phyloP scores from a whole-genome alignment of 2,329 filamentous ascomycete genomes.

The Cadophora malorum region DNA sequence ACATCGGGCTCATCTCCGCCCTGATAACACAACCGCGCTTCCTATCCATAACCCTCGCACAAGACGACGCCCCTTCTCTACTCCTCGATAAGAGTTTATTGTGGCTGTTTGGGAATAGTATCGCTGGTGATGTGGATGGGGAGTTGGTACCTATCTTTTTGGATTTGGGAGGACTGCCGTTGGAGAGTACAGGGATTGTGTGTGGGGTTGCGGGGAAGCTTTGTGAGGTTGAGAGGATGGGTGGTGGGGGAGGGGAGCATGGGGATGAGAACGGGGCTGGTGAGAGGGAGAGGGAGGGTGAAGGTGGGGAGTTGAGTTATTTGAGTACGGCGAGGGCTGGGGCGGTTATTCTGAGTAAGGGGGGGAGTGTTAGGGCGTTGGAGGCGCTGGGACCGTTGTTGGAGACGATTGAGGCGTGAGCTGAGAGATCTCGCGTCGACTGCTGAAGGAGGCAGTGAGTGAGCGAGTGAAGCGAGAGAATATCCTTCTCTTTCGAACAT shows the following conservation, averaged over 20 bases:
- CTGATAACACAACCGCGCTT: conserved; percentile 69
- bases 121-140: conserved; percentile 77
- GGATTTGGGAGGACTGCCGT: conserved; percentile 78
- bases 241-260: conserved; percentile 63
- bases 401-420: conserved; percentile 25
- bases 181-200: conserved; percentile 92
- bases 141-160: conserved; percentile 86
- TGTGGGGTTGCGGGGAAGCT: conserved; percentile 89
- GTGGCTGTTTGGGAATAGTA: conserved; percentile 69
- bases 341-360: conserved; percentile 82
- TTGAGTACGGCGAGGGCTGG: conserved; percentile 87
- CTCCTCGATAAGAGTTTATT: conserved; percentile 74
- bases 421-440: too few relatives aligned
- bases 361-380: conserved; percentile 76
- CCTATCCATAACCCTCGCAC: conserved; percentile 75
- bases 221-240: conserved; percentile 52
- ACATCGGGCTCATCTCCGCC: conserved; percentile 66
- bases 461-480: too few relatives aligned
- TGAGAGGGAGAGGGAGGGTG: conserved; percentile 56
- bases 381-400: conserved; percentile 63
- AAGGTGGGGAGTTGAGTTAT: conserved; percentile 76
- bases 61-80: conserved; percentile 75
- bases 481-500: too few relatives aligned
- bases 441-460: too few relatives aligned
- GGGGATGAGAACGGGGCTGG: conserved; percentile 33